These are phyloP conservation scores for Botrytis squamosa DNA, from an alignment of 2,329 filamentous ascomycete species.

Conservation along the genomic window DNA sequence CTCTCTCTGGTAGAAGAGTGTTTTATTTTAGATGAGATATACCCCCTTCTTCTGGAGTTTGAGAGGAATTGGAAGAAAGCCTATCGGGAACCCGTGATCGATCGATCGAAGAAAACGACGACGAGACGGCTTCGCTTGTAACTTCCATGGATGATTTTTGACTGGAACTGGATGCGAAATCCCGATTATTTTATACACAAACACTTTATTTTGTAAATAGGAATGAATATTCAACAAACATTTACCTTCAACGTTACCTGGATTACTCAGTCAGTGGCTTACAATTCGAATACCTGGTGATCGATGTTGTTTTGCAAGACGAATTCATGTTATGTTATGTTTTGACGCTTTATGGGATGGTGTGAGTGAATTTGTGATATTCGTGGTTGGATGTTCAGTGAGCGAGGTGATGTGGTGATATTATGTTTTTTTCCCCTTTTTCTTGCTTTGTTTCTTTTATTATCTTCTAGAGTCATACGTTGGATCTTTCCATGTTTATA, in stretches of 20 bases:
- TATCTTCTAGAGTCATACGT: neutral
- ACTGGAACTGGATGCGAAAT: neutral
- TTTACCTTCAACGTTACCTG: neutral
- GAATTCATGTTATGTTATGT: neutral
- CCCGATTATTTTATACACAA: conserved; percentile 16
- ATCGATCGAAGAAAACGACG: conserved; percentile 6
- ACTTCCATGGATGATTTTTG: neutral
- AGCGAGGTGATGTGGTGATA: neutral
- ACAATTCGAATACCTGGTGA: neutral
- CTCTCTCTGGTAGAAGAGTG: conserved; percentile 17
- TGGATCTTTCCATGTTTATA: neutral
- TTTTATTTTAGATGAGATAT: conserved; percentile 12
- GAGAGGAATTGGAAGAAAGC: conserved; percentile 13
- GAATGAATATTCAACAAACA: conserved; percentile 3
- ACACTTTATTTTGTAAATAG: conserved; percentile 15
- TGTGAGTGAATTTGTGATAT: neutral
- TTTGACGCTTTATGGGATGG: neutral
- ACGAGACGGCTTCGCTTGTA: neutral
- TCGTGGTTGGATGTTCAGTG: neutral
- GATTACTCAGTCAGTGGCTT: neutral
- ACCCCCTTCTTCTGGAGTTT: conserved; percentile 8
- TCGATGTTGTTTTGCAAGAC: neutral
- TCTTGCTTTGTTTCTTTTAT: neutral
- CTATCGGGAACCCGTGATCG: conserved; percentile 15
- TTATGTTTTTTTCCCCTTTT: neutral